Conservation (phyloP, 2,329 filamentous ascomycete genomes). For the Pseudogymnoascus sp. region DNA sequence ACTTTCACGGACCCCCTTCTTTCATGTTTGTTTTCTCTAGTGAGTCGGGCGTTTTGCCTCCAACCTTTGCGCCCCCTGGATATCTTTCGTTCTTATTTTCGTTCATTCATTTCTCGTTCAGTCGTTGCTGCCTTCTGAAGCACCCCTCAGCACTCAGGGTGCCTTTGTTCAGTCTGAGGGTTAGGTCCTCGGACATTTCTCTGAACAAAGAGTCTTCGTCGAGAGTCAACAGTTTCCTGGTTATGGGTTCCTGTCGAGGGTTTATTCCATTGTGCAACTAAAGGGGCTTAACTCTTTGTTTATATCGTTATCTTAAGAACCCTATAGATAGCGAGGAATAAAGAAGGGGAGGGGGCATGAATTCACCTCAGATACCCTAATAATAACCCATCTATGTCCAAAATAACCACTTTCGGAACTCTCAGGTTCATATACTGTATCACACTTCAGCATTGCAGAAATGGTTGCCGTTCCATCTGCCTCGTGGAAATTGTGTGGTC, state of each 20-base stretch:
- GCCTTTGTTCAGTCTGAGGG: not conserved
- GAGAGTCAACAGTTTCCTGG: not conserved
- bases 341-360: too few relatives aligned
- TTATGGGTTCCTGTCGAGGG: not conserved
- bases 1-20: not conserved
- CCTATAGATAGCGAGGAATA: too few relatives aligned
- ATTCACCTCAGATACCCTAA: too few relatives aligned
- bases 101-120: not conserved
- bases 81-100: not conserved
- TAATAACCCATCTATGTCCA: too few relatives aligned
- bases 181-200: not conserved
- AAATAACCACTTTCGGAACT: too few relatives aligned
- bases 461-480: not conserved
- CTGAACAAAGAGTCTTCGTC: not conserved
- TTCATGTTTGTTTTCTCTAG: not conserved
- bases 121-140: not conserved
- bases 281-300: not conserved
- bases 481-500: not conserved
- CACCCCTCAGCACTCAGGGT: not conserved
- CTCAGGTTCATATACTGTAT: not conserved
- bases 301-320: not conserved
- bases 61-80: not conserved
- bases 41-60: not conserved
- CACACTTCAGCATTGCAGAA: not conserved
- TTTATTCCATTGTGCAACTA: not conserved